Evolutionary conservation across 2,329 filamentous ascomycete genomes (phyloP).

Genomic region (Monosporascus ibericus): DNA sequence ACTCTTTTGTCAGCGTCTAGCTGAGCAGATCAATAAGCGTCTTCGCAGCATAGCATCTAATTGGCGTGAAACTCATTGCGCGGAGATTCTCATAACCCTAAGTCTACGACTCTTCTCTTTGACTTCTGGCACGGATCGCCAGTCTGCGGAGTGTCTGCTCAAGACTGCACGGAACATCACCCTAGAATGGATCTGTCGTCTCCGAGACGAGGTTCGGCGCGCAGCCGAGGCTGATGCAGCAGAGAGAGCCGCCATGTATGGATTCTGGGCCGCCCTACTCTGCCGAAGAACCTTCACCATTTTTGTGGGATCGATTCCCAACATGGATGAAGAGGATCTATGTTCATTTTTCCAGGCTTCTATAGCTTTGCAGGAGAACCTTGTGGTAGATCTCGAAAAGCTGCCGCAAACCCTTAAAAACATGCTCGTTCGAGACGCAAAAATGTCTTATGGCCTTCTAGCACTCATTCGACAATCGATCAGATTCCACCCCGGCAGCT

Average conservation of each 20-base stretch:
- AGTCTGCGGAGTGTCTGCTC: constrained; percentile 29
- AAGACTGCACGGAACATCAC: constrained; percentile 34
- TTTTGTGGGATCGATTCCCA: constrained; percentile 1
- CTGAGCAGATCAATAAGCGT: constrained; percentile 36
- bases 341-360: constrained; percentile 17
- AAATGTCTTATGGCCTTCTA: constrained; percentile 33
- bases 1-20: constrained; percentile 41
- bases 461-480: constrained; percentile 30
- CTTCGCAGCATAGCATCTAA: constrained; percentile 43
- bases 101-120: constrained; percentile 11
- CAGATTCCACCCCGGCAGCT: constrained; percentile 1
- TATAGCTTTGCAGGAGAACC: constrained; percentile 38
- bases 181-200: constrained; percentile 39
- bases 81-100: constrained; percentile 52
- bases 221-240: constrained; percentile 31
- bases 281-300: constrained; percentile 30
- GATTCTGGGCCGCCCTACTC: constrained; percentile 49
- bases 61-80: constrained; percentile 52
- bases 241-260: constrained; percentile 34
- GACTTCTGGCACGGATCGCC: constrained; percentile 1
- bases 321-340: constrained; percentile 11
- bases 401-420: constrained; percentile 29
- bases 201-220: constrained; percentile 38
- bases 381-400: constrained; percentile 28
- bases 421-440: constrained; percentile 40